Percentiles rank a stretch among this genome's conserved stretches.
Evolutionary conservation across 805 yeast genomes (phyloP).

Genomic region (Wickerhamomyces silvicola): DNA sequence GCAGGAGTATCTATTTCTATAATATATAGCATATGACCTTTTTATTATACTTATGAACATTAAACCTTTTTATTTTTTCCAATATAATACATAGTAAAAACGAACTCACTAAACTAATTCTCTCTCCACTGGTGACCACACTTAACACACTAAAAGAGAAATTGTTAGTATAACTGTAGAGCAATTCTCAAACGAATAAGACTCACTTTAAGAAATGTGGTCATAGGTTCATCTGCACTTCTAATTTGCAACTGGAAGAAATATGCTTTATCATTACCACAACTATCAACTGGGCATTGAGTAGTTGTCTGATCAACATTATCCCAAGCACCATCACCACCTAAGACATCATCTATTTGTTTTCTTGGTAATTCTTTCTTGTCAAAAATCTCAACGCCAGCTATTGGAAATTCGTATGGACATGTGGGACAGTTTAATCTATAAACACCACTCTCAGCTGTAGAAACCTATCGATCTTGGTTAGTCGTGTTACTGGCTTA

Average conservation of each 20-base stretch:
- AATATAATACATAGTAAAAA: too few relatives aligned
- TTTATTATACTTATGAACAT: too few relatives aligned
- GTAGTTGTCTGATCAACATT: conserved; percentile 94
- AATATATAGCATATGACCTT: too few relatives aligned
- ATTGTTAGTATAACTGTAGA: too few relatives aligned
- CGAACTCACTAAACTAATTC: too few relatives aligned
- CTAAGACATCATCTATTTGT: conserved; percentile 92
- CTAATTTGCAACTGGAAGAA: conserved; percentile 95
- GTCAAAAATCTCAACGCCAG: conserved; percentile 78
- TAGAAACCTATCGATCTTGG: conserved; percentile 35
- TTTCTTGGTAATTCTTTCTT: conserved; percentile 78
- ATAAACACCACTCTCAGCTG: conserved; percentile 52
- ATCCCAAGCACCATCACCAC: conserved; percentile 98
- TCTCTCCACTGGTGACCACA: conserved; percentile 98
- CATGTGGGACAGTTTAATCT: conserved; percentile 88
- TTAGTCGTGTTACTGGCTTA: conserved; percentile 1
- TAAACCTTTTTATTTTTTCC: too few relatives aligned
- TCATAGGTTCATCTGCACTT: conserved; percentile 99
- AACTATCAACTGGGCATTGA: conserved; percentile 82
- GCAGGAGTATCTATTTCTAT: too few relatives aligned
- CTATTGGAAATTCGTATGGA: conserved; percentile 89
- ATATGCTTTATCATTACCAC: conserved; percentile 89
- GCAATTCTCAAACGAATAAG: background rate
- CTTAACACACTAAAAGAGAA: conserved; percentile 52
- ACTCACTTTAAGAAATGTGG: conserved; percentile 75